Evolutionary conservation across 805 yeast species (phyloP), one percentile per base, ranked within the genome.

Genomic region (Hanseniaspora lachancei): DNA sequence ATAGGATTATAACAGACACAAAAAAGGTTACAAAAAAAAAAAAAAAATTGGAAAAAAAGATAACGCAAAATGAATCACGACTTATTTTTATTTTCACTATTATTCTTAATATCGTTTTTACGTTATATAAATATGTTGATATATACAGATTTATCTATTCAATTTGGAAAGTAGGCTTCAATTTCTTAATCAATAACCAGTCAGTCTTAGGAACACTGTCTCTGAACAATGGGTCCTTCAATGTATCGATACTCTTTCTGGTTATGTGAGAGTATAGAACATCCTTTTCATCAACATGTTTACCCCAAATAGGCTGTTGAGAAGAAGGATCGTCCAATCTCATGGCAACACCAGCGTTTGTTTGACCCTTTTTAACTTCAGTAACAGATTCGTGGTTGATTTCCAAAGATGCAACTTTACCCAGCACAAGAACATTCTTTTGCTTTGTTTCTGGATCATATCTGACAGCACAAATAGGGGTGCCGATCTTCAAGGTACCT

Each of bases 281-380:
- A 70, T 93, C 99, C 58, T 80, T 74, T 72, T 93, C 99, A 70
- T 89, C 96, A 63, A 93, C 95, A 68, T 93, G 99, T 75, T 98
- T 87, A 60, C 99, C 99, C 97, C 97, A 93, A 15, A 87, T 82
- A 55, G 98, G 97, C 73, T 89, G 96, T 61, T 86, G 91, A 57
- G 85, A 77, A 46, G 95, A 85, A 61, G 95, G 89, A 64, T 87
- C 84, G 57, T 93, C 98, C 66, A 93, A 77, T 76, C 98, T 82
- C 85, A 93, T 86, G 60, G 99, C 98, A 60, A 91, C 97, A 79
- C 99, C 99, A 29, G 96, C 97, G 63, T 85, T 79, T 13, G 97
- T 87, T 72, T 86, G 95, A 47, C 97, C 96, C 77, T 87, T 93
- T 74, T 88, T 86, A 48, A 89, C 95, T 34, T 74, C 70, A 57